A percentile compares a stretch with the other conserved stretches of the same genome.
Evolutionary conservation across 75 land plant species (phyloP).

Genomic region (Selaginella tamariscina): DNA sequence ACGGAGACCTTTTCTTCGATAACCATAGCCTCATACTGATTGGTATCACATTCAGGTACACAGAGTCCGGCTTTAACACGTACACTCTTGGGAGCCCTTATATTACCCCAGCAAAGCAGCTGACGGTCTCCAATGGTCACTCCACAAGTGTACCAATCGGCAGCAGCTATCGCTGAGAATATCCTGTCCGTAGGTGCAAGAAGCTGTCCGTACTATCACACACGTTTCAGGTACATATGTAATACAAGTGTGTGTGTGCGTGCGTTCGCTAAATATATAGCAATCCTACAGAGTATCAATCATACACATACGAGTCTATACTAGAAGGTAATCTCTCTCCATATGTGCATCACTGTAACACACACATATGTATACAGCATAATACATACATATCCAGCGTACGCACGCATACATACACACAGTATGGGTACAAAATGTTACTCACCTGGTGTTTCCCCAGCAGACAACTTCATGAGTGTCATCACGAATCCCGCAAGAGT

Average conservation of each 20-base stretch:
- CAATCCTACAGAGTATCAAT: too few relatives aligned
- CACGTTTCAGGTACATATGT: too few relatives aligned
- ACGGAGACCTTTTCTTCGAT: too few relatives aligned
- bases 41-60: not conserved
- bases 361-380: too few relatives aligned
- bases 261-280: too few relatives aligned
- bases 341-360: too few relatives aligned
- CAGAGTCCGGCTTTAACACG: not conserved
- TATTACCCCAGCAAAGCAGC: not conserved
- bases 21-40: not conserved
- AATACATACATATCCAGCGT: too few relatives aligned
- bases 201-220: not conserved
- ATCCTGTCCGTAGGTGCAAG: not conserved
- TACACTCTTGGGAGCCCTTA: not conserved
- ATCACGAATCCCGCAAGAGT: not conserved
- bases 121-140: not conserved
- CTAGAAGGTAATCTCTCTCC: too few relatives aligned
- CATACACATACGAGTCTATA: too few relatives aligned
- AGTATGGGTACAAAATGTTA: too few relatives aligned
- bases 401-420: too few relatives aligned
- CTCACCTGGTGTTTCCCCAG: constrained; percentile 6
- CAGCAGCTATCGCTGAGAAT: not conserved
- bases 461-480: not conserved
- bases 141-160: not conserved
- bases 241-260: too few relatives aligned